Evolutionary conservation across 108 stramenopile genomes (phyloP), one percentile per base, ranked within the genome.

Genomic region (Epipyxis sp.): DNA sequence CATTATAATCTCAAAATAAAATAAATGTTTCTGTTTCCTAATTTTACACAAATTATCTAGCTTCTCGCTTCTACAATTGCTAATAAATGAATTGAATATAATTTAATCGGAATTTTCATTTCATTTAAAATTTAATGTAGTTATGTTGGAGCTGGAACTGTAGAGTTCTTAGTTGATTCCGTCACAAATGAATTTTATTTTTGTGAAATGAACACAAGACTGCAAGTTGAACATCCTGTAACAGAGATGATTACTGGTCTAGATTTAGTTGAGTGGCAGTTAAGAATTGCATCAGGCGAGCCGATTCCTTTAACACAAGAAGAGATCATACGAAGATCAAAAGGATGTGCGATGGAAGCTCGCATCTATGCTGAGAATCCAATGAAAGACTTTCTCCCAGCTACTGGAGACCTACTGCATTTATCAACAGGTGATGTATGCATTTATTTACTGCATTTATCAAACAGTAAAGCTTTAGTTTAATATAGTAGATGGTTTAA

Each of bases 141-240:
- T 76, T 98, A 98, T 87, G 89, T 91, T 74, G 94, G 95, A 76
- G 97, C 97, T 6, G 97, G 97, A n/a, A 98, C 97, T 10, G 97
- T 98, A 27, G 97, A 98, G 82, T 98, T 96, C 84, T 81, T 98
- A 79, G 80, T 96, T 30, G 95, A 98, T 81, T 41, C 77, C 25
- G 27, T 76, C 59, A n/a, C 13, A 34, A 80, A 91, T 35, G 71
- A 93, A 59, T 98, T 92, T 59, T 98, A 93, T 79, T 98, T 98
- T 87, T 95, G 94, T 67, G 97, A 98, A 87, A 94, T 98, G 87
- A 97, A 97, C 86, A 94, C 97, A 6, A 83, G 96, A 29, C 86
- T 95, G 34, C 97, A 96, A 90, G 94, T 93, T 13, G 92, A 93
- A 77, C 94, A 95, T 83, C 92, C 94, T 32, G 90, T 95, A 1